Evolutionary conservation across 2,329 filamentous ascomycete species (phyloP).

Genomic region (Trichophyton schoenleinii): DNA sequence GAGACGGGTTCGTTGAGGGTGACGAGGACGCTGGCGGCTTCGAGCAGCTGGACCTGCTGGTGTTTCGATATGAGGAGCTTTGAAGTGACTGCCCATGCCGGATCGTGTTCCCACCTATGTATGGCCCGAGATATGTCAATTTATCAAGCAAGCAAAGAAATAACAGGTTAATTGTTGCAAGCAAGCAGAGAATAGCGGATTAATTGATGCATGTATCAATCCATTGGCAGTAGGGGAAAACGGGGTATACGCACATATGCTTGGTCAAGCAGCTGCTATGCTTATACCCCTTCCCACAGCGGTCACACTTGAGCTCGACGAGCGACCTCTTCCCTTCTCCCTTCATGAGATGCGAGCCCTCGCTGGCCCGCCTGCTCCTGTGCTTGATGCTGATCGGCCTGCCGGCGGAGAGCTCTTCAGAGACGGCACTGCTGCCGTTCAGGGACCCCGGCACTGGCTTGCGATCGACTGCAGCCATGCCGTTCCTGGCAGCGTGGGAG

Average conservation of each 20-base stretch:
- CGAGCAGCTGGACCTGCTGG: constrained; percentile 93
- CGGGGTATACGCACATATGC: constrained; percentile 81
- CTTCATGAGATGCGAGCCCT: constrained; percentile 71
- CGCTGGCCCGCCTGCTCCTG: constrained; percentile 57
- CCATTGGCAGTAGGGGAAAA: constrained; percentile 20
- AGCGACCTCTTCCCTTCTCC: constrained; percentile 66
- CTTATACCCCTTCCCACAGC: constrained; percentile 99
- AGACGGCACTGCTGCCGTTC: constrained; percentile 31
- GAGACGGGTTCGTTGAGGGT: constrained; percentile 67
- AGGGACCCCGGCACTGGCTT: constrained; percentile 26
- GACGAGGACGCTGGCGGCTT: constrained; percentile 91
- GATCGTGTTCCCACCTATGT: constrained; percentile 98
- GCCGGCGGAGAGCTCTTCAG: constrained; percentile 31
- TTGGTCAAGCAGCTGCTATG: constrained; percentile 99
- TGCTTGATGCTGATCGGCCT: constrained; percentile 39
- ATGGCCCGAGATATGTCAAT: constrained; percentile 27
- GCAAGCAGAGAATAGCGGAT: constrained; percentile 5
- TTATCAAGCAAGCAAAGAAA: too few species aligned
- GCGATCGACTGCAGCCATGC: constrained; percentile 20
- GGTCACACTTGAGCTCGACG: constrained; percentile 86
- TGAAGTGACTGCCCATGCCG: constrained; percentile 92
- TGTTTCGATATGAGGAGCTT: constrained; percentile 98
- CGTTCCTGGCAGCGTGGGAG: constrained; percentile 23
- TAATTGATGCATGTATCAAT: constrained; percentile 6
- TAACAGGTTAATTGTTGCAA: not conserved